Evolutionary conservation across 2,329 filamentous ascomycete genomes (phyloP), one percentile per base, ranked within the genome.

Genomic region (Podosphaera aphanis): DNA sequence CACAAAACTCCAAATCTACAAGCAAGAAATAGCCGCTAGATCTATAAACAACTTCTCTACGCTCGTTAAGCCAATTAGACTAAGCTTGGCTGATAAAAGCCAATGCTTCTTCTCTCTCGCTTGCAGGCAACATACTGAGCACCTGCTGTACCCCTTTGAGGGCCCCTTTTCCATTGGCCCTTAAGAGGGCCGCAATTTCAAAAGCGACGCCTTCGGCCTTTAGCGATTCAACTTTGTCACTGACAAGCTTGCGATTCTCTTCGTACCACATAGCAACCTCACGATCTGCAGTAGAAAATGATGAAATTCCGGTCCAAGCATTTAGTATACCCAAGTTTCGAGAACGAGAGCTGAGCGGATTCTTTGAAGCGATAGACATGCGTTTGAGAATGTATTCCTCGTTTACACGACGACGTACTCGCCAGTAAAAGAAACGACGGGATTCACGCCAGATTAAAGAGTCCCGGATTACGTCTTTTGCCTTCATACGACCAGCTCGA

Each of bases 371-470:
- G 2, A 62, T 54, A 4, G 67, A 68, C 73, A 98, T 83, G 65
- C 84, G 84, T 67, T 86, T 90, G 62, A 98, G 72, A 56, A 98
- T 84, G 63, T 92, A 83, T 67, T 98, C 90, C 67, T 98, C 90
- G 64, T 92, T 95, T 60, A 98, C 72, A 66, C 90, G 77, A 61
- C 90, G 82, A 64, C 92, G 86, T 51, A 94, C 79, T 64, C 90
- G 88, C 90, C 92, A 98, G 80, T 95, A 98, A 72, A 98, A 95
- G 83, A 90, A 95, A 60, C 88, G 80, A 53, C 90, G 79, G 8
- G 88, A 79, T 56, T 93, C 81, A 61, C 74, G 70, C 90, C 88
- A 95, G 58, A 79, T 73, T 36, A 98, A 71, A 11, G 77, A 67
- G 56, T 82, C 74, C 51, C 90, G 84, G 57, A 98, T 93, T 47